Percentiles rank a stretch among this genome's conserved stretches.
Conservation (phyloP, 306 rosid species). For the Cicer bijugum region DNA sequence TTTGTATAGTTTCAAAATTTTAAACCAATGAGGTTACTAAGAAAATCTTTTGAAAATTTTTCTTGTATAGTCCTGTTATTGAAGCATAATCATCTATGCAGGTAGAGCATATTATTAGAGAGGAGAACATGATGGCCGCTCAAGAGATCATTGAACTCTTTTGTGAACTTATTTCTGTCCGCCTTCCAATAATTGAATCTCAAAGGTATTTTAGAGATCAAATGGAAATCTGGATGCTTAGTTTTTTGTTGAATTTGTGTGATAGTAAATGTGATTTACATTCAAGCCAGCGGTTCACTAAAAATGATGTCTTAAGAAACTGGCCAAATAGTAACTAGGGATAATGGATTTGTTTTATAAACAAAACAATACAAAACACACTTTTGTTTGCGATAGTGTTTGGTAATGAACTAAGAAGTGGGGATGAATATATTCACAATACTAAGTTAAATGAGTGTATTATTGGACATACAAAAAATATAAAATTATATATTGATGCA, state of each 20-base stretch:
- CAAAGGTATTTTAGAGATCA: constrained; percentile 64
- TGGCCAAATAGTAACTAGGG: constrained; percentile 25
- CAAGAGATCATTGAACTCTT: constrained; percentile 91
- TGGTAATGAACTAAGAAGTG: background rate
- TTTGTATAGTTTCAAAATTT: constrained; percentile 13
- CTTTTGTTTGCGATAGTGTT: background rate
- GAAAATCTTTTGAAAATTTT: background rate
- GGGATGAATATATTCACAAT: constrained; percentile 11
- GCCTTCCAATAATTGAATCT: constrained; percentile 88
- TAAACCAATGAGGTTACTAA: constrained; percentile 4
- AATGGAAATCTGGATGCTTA: constrained; percentile 10
- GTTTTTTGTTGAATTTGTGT: constrained; percentile 31
- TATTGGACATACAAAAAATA: background rate
- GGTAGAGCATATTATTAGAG: constrained; percentile 95
- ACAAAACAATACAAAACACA: constrained; percentile 4
- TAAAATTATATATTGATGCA: background rate
- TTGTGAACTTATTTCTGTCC: constrained; percentile 79
- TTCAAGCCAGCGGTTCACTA: background rate
- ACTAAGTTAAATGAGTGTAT: background rate
- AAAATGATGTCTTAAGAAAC: constrained; percentile 8
- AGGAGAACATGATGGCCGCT: constrained; percentile 98
- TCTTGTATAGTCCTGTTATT: constrained; percentile 4
- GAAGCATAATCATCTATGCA: constrained; percentile 44
- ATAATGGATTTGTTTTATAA: constrained; percentile 1
- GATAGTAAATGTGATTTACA: constrained; percentile 21